Base-by-base conservation (phyloP, 1,139 yeast species). In the Sugiyamaella castrensis region DNA sequence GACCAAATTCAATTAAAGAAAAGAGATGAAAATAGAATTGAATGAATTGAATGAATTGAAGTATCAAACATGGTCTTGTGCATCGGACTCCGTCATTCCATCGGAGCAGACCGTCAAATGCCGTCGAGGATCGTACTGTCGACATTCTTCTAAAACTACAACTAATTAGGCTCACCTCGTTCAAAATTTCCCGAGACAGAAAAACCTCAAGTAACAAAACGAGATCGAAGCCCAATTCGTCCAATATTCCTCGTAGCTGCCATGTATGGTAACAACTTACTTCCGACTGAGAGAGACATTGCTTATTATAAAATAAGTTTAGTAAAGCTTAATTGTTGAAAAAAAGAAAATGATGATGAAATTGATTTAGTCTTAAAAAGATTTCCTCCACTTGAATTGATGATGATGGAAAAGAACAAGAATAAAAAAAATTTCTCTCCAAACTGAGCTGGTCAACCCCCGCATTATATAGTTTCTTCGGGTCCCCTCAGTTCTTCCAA, bases 1-100 rank as follows among this genome's bases (percentile, higher is more conserved):
- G 5, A 19, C 24, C 51, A 83, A 66, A 65, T 74, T 81, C 19
- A 75, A 79, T 19, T 88, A 88, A 53, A 82, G 75, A 62, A 82
- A 87, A 48, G 72, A 67, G 8, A 19, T 19, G 24, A 19, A 19
- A 19, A 19, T 19, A 4, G 24, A 10, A 15, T 40, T 11, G 40
- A 40, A 15, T 27, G 45, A 35, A 26, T 12, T 15, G 42, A 35
- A 31, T 12, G 24, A 34, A 33, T n/a, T 37, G 24, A 31, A 36
- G 26, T 28, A 4, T 12, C 24, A 19, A 5, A 19, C 5, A 5
- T 19, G 24, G 5, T 19, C 5, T 19, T 3, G 24, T 4, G 24
- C 24, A 4, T 19, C 24, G 24, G 24, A 19, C n/a, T n/a, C n/a
- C n/a, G n/a, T n/a, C n/a, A n/a, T n/a, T n/a, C n/a, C n/a, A n/a